Conservation (phyloP, 140 eudicot genomes). For the Ambrosia hybrid region DNA sequence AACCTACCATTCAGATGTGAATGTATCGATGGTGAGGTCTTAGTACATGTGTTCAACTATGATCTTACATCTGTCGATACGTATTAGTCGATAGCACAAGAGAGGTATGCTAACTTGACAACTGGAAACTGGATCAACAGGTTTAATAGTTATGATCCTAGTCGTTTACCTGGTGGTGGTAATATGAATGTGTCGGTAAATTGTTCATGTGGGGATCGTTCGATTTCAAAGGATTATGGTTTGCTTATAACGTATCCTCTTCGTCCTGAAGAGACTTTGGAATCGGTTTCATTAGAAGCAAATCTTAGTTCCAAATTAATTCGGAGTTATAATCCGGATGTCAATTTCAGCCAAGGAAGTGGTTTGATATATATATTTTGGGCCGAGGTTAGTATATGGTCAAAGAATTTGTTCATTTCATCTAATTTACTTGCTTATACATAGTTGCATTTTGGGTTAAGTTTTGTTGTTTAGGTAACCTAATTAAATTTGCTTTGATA, state of each 20-base stretch:
- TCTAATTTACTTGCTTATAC: too few species aligned
- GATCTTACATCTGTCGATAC: slow-evolving; percentile 38
- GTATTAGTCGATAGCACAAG: slow-evolving; percentile 33
- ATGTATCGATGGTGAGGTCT: slow-evolving; percentile 45
- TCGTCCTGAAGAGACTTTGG: slow-evolving; percentile 48
- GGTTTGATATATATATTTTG: slow-evolving; percentile 64
- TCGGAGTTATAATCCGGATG: slow-evolving; percentile 35
- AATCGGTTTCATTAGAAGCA: slow-evolving; percentile 37
- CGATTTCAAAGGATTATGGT: slow-evolving; percentile 38
- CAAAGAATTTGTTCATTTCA: too few species aligned
- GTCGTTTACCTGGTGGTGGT: slow-evolving; percentile 40
- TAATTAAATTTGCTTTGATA: too few species aligned
- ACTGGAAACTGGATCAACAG: slow-evolving; percentile 41
- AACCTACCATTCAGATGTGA: slow-evolving; percentile 67
- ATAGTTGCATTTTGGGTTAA: too few species aligned
- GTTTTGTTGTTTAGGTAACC: too few species aligned
- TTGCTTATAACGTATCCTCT: slow-evolving; percentile 80
- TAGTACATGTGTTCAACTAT: slow-evolving; percentile 65
- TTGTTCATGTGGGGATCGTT: slow-evolving; percentile 73
- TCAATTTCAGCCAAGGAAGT: slow-evolving; percentile 38
- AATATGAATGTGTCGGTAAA: slow-evolving; percentile 55
- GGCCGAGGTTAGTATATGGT: slow-evolving; percentile 52
- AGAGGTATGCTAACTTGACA: slow-evolving; percentile 59
- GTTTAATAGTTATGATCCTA: slow-evolving; percentile 35
- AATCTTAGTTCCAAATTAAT: slow-evolving; percentile 36